phyloP scores from a whole-genome alignment of 495 filamentous ascomycete genomes.

The Pseudevernia furfuracea region DNA sequence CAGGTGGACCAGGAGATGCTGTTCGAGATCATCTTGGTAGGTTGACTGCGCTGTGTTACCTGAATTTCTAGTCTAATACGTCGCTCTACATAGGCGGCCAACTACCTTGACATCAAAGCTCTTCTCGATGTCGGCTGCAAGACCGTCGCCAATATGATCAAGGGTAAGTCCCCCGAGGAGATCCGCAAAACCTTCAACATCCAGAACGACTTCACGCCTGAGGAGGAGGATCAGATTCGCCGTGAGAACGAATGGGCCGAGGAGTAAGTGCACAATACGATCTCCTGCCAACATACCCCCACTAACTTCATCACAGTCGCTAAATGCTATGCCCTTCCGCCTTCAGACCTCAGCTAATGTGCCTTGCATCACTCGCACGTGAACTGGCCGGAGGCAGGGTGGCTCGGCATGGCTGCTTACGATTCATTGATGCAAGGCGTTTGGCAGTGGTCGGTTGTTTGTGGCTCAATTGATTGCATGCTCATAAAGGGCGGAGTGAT shows the following conservation, averaged over 20 bases:
- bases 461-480: not conserved
- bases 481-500: not conserved
- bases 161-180: constrained; percentile 64
- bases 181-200: constrained; percentile 74
- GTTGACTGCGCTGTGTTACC: constrained; percentile 28
- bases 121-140: constrained; percentile 63
- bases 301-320: constrained; percentile 32
- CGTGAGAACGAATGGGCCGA: constrained; percentile 69
- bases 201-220: constrained; percentile 66
- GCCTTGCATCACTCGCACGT: not conserved
- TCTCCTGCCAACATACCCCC: constrained; percentile 12
- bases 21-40: constrained; percentile 95
- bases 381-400: not conserved
- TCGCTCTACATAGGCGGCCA: constrained; percentile 45
- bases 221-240: constrained; percentile 66
- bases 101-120: constrained; percentile 65
- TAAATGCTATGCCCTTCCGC: constrained; percentile 25
- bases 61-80: constrained; percentile 6
- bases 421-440: constrained; percentile 15
- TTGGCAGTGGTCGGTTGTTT: constrained; percentile 6
- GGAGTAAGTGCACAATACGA: constrained; percentile 41
- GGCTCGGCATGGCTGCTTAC: constrained; percentile 5
- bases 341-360: not conserved
- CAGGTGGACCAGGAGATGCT: constrained; percentile 99
- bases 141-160: constrained; percentile 67